phyloP scores from a whole-genome alignment of 495 filamentous ascomycete genomes.

The Trichoderma parareesei region DNA sequence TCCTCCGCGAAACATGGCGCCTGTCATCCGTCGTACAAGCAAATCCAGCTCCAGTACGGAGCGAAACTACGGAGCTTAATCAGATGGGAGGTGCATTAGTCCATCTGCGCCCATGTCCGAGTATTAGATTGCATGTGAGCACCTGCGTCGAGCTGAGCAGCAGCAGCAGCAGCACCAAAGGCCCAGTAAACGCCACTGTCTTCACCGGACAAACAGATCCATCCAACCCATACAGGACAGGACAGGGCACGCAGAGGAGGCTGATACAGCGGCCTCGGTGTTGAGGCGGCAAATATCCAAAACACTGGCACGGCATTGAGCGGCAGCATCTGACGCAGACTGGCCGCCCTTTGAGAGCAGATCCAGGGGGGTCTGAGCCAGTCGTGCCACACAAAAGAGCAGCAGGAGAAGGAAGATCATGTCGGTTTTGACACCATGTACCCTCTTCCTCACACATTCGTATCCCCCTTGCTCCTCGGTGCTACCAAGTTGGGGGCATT shows the following conservation, averaged over 20 bases:
- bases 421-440: neutral
- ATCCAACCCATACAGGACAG: no score
- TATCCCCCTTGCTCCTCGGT: neutral
- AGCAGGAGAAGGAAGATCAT: neutral
- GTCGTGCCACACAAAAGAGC: neutral
- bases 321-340: no score
- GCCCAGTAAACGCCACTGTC: neutral
- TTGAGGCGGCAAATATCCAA: no score
- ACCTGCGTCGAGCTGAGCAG: neutral
- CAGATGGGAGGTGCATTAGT: neutral
- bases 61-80: neutral
- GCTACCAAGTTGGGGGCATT: neutral
- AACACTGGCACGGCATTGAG: no score
- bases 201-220: neutral
- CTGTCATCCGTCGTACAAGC: no score
- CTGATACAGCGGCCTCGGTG: no score
- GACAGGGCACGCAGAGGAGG: no score
- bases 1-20: no score
- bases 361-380: neutral
- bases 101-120: neutral
- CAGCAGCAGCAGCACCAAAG: neutral
- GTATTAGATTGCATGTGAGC: neutral
- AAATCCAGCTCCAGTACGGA: neutral
- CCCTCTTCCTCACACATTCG: neutral
- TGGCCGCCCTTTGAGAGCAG: neutral